Evolutionary conservation across 768 basidiomycete species (phyloP), one percentile per base, ranked within the genome.

Genomic region (Phaffia australis): DNA sequence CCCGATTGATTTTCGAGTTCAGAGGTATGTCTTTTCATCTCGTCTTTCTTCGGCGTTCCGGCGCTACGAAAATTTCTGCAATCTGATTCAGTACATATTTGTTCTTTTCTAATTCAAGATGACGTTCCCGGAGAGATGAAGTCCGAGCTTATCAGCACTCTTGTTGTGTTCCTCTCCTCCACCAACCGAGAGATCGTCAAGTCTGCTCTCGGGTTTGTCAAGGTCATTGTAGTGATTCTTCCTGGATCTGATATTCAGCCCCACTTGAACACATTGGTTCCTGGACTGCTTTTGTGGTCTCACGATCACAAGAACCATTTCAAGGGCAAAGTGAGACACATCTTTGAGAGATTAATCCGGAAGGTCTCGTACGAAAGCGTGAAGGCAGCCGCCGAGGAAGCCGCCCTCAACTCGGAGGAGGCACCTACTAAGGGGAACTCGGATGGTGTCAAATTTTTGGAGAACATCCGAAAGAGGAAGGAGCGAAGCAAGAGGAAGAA

Each of bases 291-390:
- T 46, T 81, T 81, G 56, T 94, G 95, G 91, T 89, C 90, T 6
- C 91, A 95, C 74, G 93, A 97, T 73, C 94, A 98, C 78, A 94
- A 94, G 75, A 98, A 98, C 73, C 95, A 97, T 74, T 98, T 99
- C 84, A 98, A 98, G 76, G 80, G 83, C 59, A 97, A 97, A 79
- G 91, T 95, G 27, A 85, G 90, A 54, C 93, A 98, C 76, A 92
- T 98, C 70, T 93, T 98, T 72, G 94, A 98, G 79, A 84, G 94
- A 56, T 85, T 97, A 83, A 82, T 98, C 70, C 80, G 94, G 69
- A 83, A 91, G 69, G 95, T 95, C 73, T 86, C 85, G 0, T 95
- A 84, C 81, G 85, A 92, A 50, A 86, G 86, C 54, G 84, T 99
- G 1, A 77, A 77, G 65, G 71, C 71, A 56, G 84, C 87, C 73